Base-by-base conservation (phyloP, 176 grass and related monocot species). In the Puya raimondii region DNA sequence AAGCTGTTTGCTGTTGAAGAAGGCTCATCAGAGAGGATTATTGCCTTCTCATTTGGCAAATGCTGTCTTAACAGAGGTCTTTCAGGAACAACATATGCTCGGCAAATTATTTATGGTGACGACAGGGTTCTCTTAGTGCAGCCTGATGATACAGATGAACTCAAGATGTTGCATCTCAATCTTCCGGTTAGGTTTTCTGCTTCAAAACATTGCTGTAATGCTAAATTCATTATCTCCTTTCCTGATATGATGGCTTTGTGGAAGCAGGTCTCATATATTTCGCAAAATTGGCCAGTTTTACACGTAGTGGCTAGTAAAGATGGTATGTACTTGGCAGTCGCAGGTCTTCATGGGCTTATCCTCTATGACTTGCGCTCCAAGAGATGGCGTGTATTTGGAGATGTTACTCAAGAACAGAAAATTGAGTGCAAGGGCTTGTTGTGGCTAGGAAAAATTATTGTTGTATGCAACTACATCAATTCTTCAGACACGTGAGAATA, bases 331-430 rank as follows among this genome's bases (percentile, higher is more conserved):
- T 87, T 97, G 71, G 84, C 93, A 81, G 84, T 97, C 83, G 84
- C 93, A 57, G 93, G 89, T 61, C 67, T 78, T 65, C 89, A 90
- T 71, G 93, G 93, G 57, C 73, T 97, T 70, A 84, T 97, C 63
- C 78, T 97, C 47, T 92, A 97, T 75, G 93, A 97, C 84, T 80
- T 97, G 58, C 70, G 74, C 48, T 78, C 87, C 83, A 97, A 97
- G 87, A 97, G 80, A 66, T 97, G 93, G 93, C 88, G 93, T 47
- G 81, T 92, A 73, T 97, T 97, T 75, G 93, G 93, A 67, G 89
- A 97, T 85, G 89, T 97, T 64, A 92, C 93, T 71, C 93, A 97
- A 87, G 93, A 97, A 78, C 93, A 97, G 79, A 97, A 87, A 74
- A 97, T 97, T 76, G 88, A 97, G 70, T 97, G 93, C 86, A 92